Percentiles rank a stretch among this genome's conserved stretches.
Conservation (phyloP, 208 protist species). For the Leishmania turanica region DNA sequence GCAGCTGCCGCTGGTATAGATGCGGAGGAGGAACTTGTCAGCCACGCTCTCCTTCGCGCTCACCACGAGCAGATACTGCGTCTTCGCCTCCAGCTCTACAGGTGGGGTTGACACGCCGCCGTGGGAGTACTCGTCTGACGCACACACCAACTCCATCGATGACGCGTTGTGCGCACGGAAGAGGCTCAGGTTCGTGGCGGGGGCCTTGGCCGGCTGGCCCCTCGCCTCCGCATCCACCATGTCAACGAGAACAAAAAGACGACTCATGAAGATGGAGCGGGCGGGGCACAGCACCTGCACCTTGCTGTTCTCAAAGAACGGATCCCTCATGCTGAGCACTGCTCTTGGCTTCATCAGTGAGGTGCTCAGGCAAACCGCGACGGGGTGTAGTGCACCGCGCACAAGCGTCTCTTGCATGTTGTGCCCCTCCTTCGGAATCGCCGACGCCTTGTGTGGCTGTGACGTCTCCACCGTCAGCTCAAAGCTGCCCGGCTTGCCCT, state of each 20-base stretch:
- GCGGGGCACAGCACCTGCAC: slow-evolving; percentile 38
- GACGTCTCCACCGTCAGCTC: slow-evolving; percentile 71
- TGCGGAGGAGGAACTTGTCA: slow-evolving; percentile 70
- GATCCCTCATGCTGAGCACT: slow-evolving; percentile 40
- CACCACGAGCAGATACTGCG: slow-evolving; percentile 63
- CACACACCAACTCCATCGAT: slow-evolving; percentile 63
- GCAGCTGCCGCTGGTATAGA: slow-evolving; percentile 52
- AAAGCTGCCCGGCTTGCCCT: slow-evolving; percentile 57
- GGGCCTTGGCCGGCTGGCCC: slow-evolving; percentile 20
- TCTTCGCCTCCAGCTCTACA: slow-evolving; percentile 48
- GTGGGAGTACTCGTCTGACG: slow-evolving; percentile 49
- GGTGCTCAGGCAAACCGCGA: slow-evolving; percentile 13
- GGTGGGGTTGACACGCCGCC: slow-evolving; percentile 48
- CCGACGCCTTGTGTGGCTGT: slow-evolving; percentile 48
- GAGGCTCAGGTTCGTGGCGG: slow-evolving; percentile 54
- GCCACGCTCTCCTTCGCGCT: slow-evolving; percentile 38
- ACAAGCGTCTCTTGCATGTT: slow-evolving; percentile 48
- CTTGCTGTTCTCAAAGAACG: slow-evolving; percentile 68
- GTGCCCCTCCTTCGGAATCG: slow-evolving; percentile 49
- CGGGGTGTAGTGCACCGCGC: slow-evolving; percentile 36
- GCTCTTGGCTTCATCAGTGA: slow-evolving; percentile 21
- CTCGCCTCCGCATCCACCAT: slow-evolving; percentile 40
- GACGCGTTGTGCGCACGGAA: slow-evolving; percentile 47
- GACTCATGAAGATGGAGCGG: slow-evolving; percentile 41
- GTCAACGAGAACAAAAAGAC: slow-evolving; percentile 57